Evolutionary conservation across 164 flowering plant species (phyloP).

Genomic region (Macadamia integrifolia): DNA sequence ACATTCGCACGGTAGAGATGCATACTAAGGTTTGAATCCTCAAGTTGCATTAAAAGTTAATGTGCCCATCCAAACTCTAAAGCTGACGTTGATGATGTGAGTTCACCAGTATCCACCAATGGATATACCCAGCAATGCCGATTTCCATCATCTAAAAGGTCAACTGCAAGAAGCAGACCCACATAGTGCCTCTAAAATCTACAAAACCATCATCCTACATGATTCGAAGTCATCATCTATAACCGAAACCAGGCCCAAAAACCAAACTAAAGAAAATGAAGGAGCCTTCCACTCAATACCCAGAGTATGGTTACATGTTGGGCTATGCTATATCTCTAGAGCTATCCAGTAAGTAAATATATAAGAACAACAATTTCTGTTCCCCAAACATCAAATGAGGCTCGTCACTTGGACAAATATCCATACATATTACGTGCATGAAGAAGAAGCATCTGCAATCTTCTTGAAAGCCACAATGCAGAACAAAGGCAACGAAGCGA

Average conservation of each 20-base stretch:
- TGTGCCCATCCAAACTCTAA: background rate
- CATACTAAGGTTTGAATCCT: background rate
- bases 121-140: background rate
- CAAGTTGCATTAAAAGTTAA: background rate
- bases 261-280: background rate
- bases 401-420: conserved; percentile 32
- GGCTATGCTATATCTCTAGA: background rate
- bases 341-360: background rate
- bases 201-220: background rate
- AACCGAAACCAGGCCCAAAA: conserved; percentile 4
- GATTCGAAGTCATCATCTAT: conserved; percentile 5
- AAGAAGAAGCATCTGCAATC: conserved; percentile 2
- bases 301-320: background rate
- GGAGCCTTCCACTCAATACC: background rate
- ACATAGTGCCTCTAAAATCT: background rate
- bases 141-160: background rate
- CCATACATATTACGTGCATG: conserved; percentile 33
- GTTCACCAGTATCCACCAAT: background rate
- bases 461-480: conserved; percentile 13
- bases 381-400: background rate
- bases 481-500: background rate
- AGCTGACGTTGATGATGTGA: background rate
- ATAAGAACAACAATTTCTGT: conserved; percentile 4
- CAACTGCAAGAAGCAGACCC: background rate
- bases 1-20: background rate